A percentile compares a stretch with the other conserved stretches of the same genome.
Conservation (phyloP, 306 rosid genomes). For the Carpinus fangiana region DNA sequence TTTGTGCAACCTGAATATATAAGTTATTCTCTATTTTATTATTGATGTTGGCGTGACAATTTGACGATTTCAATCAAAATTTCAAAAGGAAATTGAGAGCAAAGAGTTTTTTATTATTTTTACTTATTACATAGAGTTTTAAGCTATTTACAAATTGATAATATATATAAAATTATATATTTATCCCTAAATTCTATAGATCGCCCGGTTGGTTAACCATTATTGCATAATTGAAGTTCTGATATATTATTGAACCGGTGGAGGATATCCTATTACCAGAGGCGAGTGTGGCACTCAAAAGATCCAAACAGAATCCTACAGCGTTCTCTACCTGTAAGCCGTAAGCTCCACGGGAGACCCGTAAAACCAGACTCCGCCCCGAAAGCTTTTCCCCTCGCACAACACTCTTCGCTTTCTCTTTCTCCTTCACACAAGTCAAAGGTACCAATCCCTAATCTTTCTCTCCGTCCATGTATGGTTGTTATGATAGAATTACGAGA, state of each 20-base stretch:
- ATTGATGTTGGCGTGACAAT: no score
- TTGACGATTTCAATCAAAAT: no score
- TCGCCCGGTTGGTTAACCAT: not conserved
- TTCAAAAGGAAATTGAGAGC: no score
- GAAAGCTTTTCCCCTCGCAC: not conserved
- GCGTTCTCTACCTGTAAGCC: not conserved
- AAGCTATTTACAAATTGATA: no score
- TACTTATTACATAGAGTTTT: no score
- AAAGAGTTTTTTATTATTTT: no score
- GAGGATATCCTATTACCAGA: not conserved
- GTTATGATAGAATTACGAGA: not conserved
- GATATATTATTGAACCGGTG: not conserved
- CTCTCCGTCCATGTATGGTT: not conserved
- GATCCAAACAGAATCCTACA: not conserved
- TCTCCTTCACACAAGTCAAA: not conserved
- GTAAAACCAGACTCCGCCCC: slow-evolving; percentile 10
- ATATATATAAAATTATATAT: no score
- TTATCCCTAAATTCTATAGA: no score
- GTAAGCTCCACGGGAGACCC: not conserved
- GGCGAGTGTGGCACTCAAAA: not conserved
- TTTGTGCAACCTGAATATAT: no score
- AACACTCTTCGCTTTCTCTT: not conserved
- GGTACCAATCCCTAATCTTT: slow-evolving; percentile 26
- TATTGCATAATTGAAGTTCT: not conserved
- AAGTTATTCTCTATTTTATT: no score